Base-by-base conservation (phyloP, 805 yeast genomes). In the Candida jianshihensis region DNA sequence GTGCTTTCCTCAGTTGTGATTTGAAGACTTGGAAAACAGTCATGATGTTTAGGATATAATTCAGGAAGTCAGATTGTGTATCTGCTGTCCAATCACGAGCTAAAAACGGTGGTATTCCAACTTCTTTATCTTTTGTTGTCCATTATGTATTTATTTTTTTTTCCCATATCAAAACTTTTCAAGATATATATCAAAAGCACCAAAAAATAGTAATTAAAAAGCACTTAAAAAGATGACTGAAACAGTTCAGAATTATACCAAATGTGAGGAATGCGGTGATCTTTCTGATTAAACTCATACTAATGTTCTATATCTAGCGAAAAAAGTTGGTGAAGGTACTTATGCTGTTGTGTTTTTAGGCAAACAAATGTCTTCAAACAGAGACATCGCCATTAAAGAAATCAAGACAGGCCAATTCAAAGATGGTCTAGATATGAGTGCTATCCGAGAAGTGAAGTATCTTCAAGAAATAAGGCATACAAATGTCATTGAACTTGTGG, bases 281-380 rank as follows among this genome's bases (percentile, higher is more conserved):
- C n/a, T 8, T 11, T 13, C 10, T 17, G 13, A 13, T 16, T 14
- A 8, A 19, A 22, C 26, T 26, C 21, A 12, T 12, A 38, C 41
- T 37, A 31, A 37, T 30, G 2, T 13, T 14, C 2, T 3, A 6
- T 6, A 10, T 3, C 9, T n/a, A 53, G 96, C 88, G 38, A 78
- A 74, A 46, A 89, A 88, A 55, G 97, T 92, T 20, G 99, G 99
- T 54, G 99, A 92, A 63, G 99, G 99, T 61, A 92, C 99, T 0
- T 92, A 90, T 64, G 99, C 99, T 32, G 95, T 89, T 38, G 99
- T 92, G 6, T 87, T 80, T 51, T 68, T 89, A 13, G 97, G 97
- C 2, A 75, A 70, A 28, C 82, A 82, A 53, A 47, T 66, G 11
- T 66, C 61, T 33, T 70, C 75, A 20, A 61, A 57, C 6, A 60